These are phyloP conservation scores for Boletellus ananiceps DNA, from an alignment of 768 basidiomycete genomes.

Conservation along the genomic window DNA sequence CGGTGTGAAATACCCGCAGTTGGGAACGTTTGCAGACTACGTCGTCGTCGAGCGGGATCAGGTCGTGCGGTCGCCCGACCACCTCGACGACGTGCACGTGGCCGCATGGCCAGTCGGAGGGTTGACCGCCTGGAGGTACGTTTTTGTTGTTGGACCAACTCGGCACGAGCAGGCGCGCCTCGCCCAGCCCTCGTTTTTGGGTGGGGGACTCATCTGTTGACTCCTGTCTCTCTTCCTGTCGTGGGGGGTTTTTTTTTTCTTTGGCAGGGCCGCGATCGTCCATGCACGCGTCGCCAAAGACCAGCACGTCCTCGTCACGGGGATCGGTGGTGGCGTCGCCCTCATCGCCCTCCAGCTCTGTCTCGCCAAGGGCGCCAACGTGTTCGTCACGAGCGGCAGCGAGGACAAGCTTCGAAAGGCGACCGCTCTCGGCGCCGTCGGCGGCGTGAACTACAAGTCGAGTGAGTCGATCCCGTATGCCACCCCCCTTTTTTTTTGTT, in stretches of 20 bases:
- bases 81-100: conserved; percentile 62
- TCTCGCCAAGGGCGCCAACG: conserved; percentile 67
- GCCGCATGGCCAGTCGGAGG: conserved; percentile 78
- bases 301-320: conserved; percentile 76
- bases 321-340: conserved; percentile 83
- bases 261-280: conserved; percentile 56
- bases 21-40: conserved; percentile 77
- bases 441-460: conserved; percentile 71
- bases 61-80: conserved; percentile 58
- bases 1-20: conserved; percentile 43
- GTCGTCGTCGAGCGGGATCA: conserved; percentile 68
- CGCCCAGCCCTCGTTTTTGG: too few species aligned
- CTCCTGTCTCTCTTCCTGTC: too few species aligned
- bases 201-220: too few species aligned
- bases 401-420: conserved; percentile 68
- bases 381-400: conserved; percentile 78
- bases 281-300: conserved; percentile 59
- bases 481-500: background rate
- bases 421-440: conserved; percentile 62
- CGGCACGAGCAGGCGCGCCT: background rate
- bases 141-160: background rate
- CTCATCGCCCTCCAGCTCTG: conserved; percentile 71
- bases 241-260: too few species aligned
- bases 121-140: conserved; percentile 79
- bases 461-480: conserved; percentile 30